Evolutionary conservation across 345 rosid species (phyloP).

Genomic region (Moricandia moricandioides): DNA sequence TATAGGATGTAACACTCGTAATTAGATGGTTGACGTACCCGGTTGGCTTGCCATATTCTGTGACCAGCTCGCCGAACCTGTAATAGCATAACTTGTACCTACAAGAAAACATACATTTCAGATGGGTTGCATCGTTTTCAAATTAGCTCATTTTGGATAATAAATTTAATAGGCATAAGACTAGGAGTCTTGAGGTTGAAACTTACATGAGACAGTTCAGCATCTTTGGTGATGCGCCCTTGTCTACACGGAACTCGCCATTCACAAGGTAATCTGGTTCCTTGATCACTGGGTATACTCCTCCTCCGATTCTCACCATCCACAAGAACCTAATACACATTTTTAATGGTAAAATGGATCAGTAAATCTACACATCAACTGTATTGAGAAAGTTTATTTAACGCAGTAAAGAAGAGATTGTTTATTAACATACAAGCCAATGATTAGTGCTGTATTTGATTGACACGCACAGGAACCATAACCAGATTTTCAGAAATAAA

Average conservation of each 20-base stretch:
- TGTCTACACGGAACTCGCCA: slow-evolving; percentile 98
- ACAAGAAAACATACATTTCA: slow-evolving; percentile 14
- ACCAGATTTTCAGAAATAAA: neutral
- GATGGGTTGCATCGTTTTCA: slow-evolving; percentile 3
- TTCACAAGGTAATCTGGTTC: slow-evolving; percentile 97
- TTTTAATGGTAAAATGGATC: neutral
- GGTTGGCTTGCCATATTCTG: slow-evolving; percentile 89
- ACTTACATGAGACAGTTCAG: slow-evolving; percentile 98
- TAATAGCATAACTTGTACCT: slow-evolving; percentile 97
- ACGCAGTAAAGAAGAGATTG: neutral
- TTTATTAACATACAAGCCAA: slow-evolving; percentile 2
- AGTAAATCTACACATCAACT: slow-evolving; percentile 14
- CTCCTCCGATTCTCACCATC: slow-evolving; percentile 99
- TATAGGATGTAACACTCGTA: neutral
- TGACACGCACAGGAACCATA: neutral
- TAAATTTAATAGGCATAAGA: neutral
- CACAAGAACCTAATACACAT: slow-evolving; percentile 70
- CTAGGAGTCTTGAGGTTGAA: slow-evolving; percentile 7
- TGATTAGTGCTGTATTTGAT: neutral
- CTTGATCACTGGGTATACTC: slow-evolving; percentile 94
- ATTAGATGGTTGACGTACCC: slow-evolving; percentile 59
- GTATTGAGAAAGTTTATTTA: neutral
- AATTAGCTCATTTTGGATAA: neutral
- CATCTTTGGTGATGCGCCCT: slow-evolving; percentile 98
- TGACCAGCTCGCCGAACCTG: slow-evolving; percentile 91